These are phyloP conservation scores for Trichoderma asperellum DNA, from an alignment of 2,329 filamentous ascomycete genomes.

Conservation along the genomic window DNA sequence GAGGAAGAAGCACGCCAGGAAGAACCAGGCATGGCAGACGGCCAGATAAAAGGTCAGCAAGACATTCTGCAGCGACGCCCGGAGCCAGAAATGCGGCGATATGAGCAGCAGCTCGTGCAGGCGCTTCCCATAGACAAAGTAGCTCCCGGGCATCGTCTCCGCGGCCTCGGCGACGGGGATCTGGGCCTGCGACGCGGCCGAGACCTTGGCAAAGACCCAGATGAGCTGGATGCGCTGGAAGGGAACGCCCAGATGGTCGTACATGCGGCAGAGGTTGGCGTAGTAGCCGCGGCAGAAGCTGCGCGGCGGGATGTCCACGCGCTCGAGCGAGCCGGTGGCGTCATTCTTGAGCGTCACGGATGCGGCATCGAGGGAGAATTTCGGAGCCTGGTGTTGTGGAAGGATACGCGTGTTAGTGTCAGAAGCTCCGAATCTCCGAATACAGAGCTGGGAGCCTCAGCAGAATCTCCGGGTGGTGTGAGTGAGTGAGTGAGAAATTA, in stretches of 20 bases:
- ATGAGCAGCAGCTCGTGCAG: slow-evolving; percentile 51
- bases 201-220: slow-evolving; percentile 52
- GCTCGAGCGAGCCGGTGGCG: slow-evolving; percentile 38
- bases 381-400: slow-evolving; percentile 36
- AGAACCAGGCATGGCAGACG: slow-evolving; percentile 58
- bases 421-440: not conserved
- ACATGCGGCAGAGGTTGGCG: slow-evolving; percentile 58
- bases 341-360: slow-evolving; percentile 44
- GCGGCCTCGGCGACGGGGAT: slow-evolving; percentile 22
- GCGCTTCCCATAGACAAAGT: slow-evolving; percentile 60
- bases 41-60: slow-evolving; percentile 50
- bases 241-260: slow-evolving; percentile 55
- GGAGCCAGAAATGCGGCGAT: slow-evolving; percentile 41
- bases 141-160: slow-evolving; percentile 40
- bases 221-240: slow-evolving; percentile 57
- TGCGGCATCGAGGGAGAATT: slow-evolving; percentile 45
- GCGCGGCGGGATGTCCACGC: slow-evolving; percentile 47
- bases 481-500: slow-evolving; percentile 26
- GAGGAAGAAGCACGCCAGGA: slow-evolving; percentile 54
- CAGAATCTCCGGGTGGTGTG: not conserved
- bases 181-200: not conserved
- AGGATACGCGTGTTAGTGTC: not conserved
- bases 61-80: slow-evolving; percentile 45
- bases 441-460: too few species aligned
- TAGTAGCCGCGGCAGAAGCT: slow-evolving; percentile 53